Evolutionary conservation across 495 filamentous ascomycete genomes (phyloP).

Genomic region (Lophiostoma macrostomum): DNA sequence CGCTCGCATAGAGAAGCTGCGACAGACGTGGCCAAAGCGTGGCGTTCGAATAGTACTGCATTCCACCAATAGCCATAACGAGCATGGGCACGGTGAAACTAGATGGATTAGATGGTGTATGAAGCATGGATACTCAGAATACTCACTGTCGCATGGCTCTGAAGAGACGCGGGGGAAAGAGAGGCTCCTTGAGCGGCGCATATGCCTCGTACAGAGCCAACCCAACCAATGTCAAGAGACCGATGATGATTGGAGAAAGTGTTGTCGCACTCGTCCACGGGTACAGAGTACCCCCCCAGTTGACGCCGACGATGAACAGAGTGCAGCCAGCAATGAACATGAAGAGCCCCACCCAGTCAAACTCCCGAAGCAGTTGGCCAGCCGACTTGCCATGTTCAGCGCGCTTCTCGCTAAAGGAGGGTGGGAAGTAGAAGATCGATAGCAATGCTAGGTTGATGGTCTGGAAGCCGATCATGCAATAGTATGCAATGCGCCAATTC

Average conservation of each 20-base stretch:
- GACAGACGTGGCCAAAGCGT: constrained; percentile 30
- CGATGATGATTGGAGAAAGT: constrained; percentile 21
- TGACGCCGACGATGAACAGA: constrained; percentile 26
- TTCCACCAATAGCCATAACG: constrained; percentile 29
- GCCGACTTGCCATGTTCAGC: constrained; percentile 14
- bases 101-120: constrained; percentile 4
- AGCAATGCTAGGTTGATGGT: constrained; percentile 18
- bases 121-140: too few relatives aligned
- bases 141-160: constrained; percentile 29
- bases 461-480: constrained; percentile 30
- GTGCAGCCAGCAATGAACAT: constrained; percentile 27
- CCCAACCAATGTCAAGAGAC: constrained; percentile 22
- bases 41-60: constrained; percentile 32
- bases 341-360: constrained; percentile 29
- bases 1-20: constrained; percentile 25
- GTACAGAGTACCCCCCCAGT: constrained; percentile 26
- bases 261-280: constrained; percentile 21
- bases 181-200: constrained; percentile 23
- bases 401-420: constrained; percentile 27
- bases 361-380: constrained; percentile 14
- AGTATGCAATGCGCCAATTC: constrained; percentile 23
- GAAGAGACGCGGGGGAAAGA: constrained; percentile 30
- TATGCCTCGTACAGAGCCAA: constrained; percentile 29
- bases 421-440: constrained; percentile 31
- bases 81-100: constrained; percentile 33